Percentiles rank a stretch among this genome's conserved stretches.
Conservation (phyloP, 2,329 filamentous ascomycete species). For the Phaeomoniella chlamydospora region DNA sequence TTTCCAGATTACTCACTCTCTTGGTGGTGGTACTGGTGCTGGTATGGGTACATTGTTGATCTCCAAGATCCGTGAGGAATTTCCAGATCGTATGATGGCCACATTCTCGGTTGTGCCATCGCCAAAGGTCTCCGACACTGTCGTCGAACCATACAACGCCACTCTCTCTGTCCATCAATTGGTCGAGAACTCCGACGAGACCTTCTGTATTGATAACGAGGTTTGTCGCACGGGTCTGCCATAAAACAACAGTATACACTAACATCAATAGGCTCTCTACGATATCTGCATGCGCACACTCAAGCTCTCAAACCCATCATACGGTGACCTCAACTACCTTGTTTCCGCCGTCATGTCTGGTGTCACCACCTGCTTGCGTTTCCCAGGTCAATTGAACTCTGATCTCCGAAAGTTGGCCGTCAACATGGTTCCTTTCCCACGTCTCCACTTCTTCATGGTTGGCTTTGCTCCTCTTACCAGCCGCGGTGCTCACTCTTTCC, state of each 20-base stretch:
- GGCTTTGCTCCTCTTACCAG: conserved; percentile 97
- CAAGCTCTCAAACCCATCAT: conserved; percentile 96
- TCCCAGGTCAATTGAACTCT: conserved; percentile 99
- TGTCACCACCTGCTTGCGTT: conserved; percentile 95
- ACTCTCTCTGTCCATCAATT: conserved; percentile 98
- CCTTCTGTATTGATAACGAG: conserved; percentile 99
- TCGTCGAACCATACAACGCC: conserved; percentile 99
- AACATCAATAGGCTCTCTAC: conserved; percentile 59
- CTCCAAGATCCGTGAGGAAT: conserved; percentile 99
- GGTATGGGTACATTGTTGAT: conserved; percentile 99
- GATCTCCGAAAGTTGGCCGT: conserved; percentile 98
- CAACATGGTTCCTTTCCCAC: conserved; percentile 99
- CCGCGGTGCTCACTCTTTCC: conserved; percentile 85
- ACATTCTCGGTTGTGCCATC: conserved; percentile 98
- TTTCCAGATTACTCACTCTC: conserved; percentile 99
- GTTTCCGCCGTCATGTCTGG: conserved; percentile 99
- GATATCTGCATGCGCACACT: conserved; percentile 99
- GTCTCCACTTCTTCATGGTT: conserved; percentile 99
- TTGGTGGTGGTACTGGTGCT: conserved; percentile 99
- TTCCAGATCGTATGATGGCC: conserved; percentile 99
- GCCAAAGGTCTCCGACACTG: conserved; percentile 98
- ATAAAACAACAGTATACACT: conserved; percentile 3
- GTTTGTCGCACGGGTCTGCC: conserved; percentile 18
- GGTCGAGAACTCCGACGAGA: conserved; percentile 99
- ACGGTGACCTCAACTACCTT: conserved; percentile 98